Conservation (phyloP, 208 protist species). For the Crithidia fasciculata region DNA sequence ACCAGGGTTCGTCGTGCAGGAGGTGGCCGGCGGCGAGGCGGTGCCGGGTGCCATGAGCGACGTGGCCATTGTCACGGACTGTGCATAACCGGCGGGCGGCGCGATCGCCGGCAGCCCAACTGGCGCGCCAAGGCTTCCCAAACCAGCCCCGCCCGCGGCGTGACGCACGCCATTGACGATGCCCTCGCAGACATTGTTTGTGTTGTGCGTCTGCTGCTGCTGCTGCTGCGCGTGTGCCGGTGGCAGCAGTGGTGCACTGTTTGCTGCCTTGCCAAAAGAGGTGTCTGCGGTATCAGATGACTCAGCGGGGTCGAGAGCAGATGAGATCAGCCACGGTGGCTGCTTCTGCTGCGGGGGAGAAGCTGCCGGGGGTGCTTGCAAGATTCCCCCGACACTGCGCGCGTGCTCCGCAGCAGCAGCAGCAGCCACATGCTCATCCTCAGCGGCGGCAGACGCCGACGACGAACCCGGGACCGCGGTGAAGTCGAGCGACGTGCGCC, state of each 20-base stretch:
- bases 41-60: neutral
- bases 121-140: conserved; percentile 1
- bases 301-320: neutral
- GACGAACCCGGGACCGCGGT: neutral
- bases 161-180: conserved; percentile 12
- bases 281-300: neutral
- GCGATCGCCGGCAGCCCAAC: no score
- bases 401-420: neutral
- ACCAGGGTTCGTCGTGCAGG: neutral
- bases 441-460: neutral
- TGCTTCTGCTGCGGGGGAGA: neutral
- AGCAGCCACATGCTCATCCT: neutral
- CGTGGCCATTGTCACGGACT: neutral
- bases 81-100: neutral
- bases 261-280: neutral
- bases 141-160: neutral
- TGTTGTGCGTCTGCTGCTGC: conserved; percentile 3
- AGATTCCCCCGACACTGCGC: neutral
- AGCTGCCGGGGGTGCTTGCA: no score
- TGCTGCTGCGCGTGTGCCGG: neutral
- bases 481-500: neutral
- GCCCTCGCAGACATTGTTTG: conserved; percentile 8
- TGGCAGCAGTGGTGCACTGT: no score
- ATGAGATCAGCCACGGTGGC: conserved; percentile 8
- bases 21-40: neutral